Evolutionary conservation across 176 grass and related monocot species (phyloP), one percentile per base, ranked within the genome.

Genomic region (Dactylis glomerata): DNA sequence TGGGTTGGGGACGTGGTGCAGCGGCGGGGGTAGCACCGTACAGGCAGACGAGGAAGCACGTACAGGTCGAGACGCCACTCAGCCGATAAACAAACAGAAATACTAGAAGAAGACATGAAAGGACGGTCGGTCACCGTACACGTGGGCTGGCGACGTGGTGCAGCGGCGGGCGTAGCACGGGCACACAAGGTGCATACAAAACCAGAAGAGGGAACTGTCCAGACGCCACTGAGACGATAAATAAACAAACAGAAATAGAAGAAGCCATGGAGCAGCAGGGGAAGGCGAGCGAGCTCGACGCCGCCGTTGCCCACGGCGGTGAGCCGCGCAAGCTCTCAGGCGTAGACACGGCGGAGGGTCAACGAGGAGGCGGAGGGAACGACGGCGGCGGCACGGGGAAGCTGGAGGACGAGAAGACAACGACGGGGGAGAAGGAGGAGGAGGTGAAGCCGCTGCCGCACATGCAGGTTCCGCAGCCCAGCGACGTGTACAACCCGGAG

Each of bases 401-500:
- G 70, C 24, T 17, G 8, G 6, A 47, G 7, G 44, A 73, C 0
- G 70, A 49, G 30, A 56, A 70, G 17, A 42, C 17, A 1, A 16
- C 22, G 34, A n/a, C 33, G 34, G 16, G 20, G 14, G 19, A 28
- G 17, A 1, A 11, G 55, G 3, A 34, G 66, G 15, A 41, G 32
- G 14, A 23, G 68, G 68, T 61, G 86, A 75, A 26, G 72, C 79
- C 79, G 79, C 58, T 87, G 86, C 86, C 77, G 56, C 85, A 87
- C 78, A 22, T 81, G 68, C 85, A 73, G 16, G 68, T 81, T 59
- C 78, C 79, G 40, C 73, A 88, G 86, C 86, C 80, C n/a, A 50
- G 49, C 31, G 86, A 88, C 51, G 80, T 88, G 15, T 88, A 78
- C 86, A 77, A 87, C 86, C 49, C 62, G 71, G 72, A 77, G 63